Percentiles rank a stretch among this genome's conserved stretches.
phyloP scores from a whole-genome alignment of 1,139 yeast genomes.

The Geotrichum bryndzae region DNA sequence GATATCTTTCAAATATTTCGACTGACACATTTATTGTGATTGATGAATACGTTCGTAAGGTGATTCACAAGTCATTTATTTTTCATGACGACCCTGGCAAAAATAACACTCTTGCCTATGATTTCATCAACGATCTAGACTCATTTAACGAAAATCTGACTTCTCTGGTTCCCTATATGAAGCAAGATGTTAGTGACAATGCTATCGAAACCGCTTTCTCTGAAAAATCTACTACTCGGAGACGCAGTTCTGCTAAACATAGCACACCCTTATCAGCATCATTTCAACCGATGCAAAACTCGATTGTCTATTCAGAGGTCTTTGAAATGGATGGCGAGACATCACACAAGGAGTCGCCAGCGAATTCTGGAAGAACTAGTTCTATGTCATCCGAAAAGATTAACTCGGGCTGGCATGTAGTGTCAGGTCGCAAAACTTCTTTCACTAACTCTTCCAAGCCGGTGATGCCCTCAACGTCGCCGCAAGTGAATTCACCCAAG shows the following conservation, averaged over 20 bases:
- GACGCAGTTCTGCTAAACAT: slow-evolving; percentile 7
- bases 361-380: not conserved
- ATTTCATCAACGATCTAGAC: slow-evolving; percentile 13
- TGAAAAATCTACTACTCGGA: not conserved
- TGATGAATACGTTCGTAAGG: slow-evolving; percentile 7
- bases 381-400: not conserved
- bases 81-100: not conserved
- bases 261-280: not conserved
- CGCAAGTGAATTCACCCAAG: not conserved
- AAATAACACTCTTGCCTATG: not conserved
- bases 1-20: slow-evolving; percentile 11
- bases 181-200: slow-evolving; percentile 4
- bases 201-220: slow-evolving; percentile 6
- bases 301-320: slow-evolving; percentile 3
- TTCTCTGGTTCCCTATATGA: slow-evolving; percentile 8
- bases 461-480: not conserved
- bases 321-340: slow-evolving; percentile 12
- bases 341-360: not conserved
- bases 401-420: not conserved
- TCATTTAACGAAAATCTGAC: slow-evolving; percentile 11
- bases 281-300: not conserved
- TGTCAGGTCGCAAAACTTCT: not conserved
- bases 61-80: not conserved
- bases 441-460: not conserved
- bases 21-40: slow-evolving; percentile 3